These are phyloP conservation scores for Geotrichum phurueaensis DNA, from an alignment of 1,139 yeast genomes.

Conservation along the genomic window DNA sequence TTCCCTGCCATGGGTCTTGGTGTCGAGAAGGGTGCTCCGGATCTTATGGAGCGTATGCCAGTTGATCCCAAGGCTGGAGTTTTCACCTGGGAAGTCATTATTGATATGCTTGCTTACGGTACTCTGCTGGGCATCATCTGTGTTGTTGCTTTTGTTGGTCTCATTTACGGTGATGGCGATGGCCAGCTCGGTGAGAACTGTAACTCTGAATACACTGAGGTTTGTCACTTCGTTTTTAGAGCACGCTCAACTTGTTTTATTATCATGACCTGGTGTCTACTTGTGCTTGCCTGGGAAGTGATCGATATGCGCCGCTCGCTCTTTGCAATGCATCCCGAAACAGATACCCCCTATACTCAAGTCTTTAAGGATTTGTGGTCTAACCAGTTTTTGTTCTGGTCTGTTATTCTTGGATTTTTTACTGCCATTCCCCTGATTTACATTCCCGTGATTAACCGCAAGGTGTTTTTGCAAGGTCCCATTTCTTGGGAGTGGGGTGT, in stretches of 20 bases:
- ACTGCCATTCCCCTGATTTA: conserved; percentile 79
- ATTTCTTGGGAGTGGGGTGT: conserved; percentile 84
- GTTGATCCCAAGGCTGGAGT: conserved; percentile 51
- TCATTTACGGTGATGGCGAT: conserved; percentile 55
- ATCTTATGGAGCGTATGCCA: conserved; percentile 62
- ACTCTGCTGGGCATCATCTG: conserved; percentile 68
- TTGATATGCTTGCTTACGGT: conserved; percentile 75
- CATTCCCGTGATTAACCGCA: conserved; percentile 77
- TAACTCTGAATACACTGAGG: conserved; percentile 44
- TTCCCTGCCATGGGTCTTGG: conserved; percentile 89
- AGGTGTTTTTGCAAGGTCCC: conserved; percentile 69
- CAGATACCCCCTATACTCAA: conserved; percentile 55
- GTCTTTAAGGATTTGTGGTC: conserved; percentile 61
- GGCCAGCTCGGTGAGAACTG: conserved; percentile 66
- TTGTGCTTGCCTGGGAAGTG: conserved; percentile 86
- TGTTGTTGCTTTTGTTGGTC: conserved; percentile 57
- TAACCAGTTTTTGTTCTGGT: conserved; percentile 79
- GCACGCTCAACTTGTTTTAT: conserved; percentile 82
- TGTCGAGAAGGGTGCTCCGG: conserved; percentile 60
- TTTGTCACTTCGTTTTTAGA: conserved; percentile 62
- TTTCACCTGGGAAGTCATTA: conserved; percentile 63
- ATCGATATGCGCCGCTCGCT: conserved; percentile 69
- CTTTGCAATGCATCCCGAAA: conserved; percentile 67
- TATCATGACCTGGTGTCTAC: conserved; percentile 86
- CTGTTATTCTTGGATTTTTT: conserved; percentile 63